Conservation (phyloP, 148 eudicot species). For the Nepenthes gracilis region DNA sequence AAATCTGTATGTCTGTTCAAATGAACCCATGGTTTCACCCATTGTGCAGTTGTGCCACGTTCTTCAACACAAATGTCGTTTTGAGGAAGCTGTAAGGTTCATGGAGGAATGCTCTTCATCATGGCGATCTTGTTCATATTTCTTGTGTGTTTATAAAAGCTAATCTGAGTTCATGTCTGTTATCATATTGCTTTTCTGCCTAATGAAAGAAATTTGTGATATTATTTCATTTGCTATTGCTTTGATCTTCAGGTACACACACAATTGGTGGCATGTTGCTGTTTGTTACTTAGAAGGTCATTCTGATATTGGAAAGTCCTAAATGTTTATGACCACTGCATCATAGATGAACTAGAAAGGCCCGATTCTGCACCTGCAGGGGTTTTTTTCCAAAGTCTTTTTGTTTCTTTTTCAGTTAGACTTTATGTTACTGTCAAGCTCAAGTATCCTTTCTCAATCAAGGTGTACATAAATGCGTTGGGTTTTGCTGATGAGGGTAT, state of each 20-base stretch:
- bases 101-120: slow-evolving; percentile 66
- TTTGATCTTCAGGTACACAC: slow-evolving; percentile 46
- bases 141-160: slow-evolving; percentile 33
- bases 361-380: too few relatives aligned
- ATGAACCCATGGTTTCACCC: slow-evolving; percentile 2
- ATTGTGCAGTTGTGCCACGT: slow-evolving; percentile 72
- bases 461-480: slow-evolving; percentile 75
- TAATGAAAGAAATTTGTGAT: background rate
- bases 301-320: slow-evolving; percentile 11
- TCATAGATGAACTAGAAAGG: too few relatives aligned
- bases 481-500: slow-evolving; percentile 62
- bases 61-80: slow-evolving; percentile 61
- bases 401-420: background rate
- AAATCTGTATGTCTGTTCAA: background rate
- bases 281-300: slow-evolving; percentile 81
- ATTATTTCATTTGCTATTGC: background rate
- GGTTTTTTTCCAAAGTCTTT: too few relatives aligned
- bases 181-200: background rate
- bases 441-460: slow-evolving; percentile 3
- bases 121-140: slow-evolving; percentile 55
- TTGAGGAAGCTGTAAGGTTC: slow-evolving; percentile 69
- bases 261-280: slow-evolving; percentile 97
- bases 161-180: background rate
- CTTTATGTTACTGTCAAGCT: slow-evolving; percentile 1
- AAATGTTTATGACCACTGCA: too few relatives aligned